Percentiles rank a stretch among this genome's conserved stretches.
Evolutionary conservation across 2,329 filamentous ascomycete genomes (phyloP).

Genomic region (Diaporthe aspalathi): DNA sequence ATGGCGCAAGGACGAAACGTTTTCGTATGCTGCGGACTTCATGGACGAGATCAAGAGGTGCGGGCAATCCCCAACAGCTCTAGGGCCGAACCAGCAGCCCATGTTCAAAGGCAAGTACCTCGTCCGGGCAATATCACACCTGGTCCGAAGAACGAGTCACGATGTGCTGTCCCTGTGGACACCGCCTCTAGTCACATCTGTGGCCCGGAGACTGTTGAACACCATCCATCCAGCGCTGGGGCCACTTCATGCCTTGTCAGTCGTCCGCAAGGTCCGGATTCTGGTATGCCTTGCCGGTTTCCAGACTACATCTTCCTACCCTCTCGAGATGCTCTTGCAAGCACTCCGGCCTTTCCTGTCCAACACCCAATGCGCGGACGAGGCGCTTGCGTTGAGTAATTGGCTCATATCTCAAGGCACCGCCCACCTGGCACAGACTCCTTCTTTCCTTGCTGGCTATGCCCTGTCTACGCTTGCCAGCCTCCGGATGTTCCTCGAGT

Average conservation of each 20-base stretch:
- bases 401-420: slow-evolving; percentile 81
- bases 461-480: slow-evolving; percentile 83
- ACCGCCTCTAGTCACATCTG: slow-evolving; percentile 76
- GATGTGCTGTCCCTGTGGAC: slow-evolving; percentile 76
- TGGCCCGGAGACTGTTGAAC: slow-evolving; percentile 82
- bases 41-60: slow-evolving; percentile 77
- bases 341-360: slow-evolving; percentile 82
- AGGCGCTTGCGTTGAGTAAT: slow-evolving; percentile 86
- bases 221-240: slow-evolving; percentile 86
- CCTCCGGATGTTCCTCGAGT: slow-evolving; percentile 79
- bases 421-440: slow-evolving; percentile 70
- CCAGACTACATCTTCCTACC: slow-evolving; percentile 80
- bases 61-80: slow-evolving; percentile 70
- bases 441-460: slow-evolving; percentile 85
- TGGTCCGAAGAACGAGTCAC: slow-evolving; percentile 79
- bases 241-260: slow-evolving; percentile 85
- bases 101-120: slow-evolving; percentile 85
- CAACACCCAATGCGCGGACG: slow-evolving; percentile 88
- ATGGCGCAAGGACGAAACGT: slow-evolving; percentile 68
- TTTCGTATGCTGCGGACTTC: slow-evolving; percentile 70
- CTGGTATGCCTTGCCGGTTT: slow-evolving; percentile 82
- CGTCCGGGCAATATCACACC: slow-evolving; percentile 77
- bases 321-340: slow-evolving; percentile 89
- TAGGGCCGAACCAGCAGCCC: slow-evolving; percentile 87
- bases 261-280: slow-evolving; percentile 86